These are phyloP conservation scores for Scenedesmus sp. DNA, from an alignment of 163 green algal species.

Conservation along the genomic window DNA sequence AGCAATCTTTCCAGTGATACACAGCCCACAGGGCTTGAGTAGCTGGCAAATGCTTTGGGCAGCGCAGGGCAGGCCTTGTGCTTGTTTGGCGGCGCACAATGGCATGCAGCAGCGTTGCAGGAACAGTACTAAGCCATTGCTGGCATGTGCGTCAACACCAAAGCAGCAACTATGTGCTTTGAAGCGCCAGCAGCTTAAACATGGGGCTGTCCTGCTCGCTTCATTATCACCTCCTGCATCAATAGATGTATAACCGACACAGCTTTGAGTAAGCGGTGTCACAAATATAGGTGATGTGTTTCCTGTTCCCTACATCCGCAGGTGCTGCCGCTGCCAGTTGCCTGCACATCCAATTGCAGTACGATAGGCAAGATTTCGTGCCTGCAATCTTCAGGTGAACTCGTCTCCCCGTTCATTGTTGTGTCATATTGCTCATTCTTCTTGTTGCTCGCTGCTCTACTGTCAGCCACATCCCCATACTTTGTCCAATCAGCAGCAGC, in stretches of 20 bases:
- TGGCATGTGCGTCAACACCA: too few relatives aligned
- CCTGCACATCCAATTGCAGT: not conserved
- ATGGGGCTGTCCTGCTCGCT: not conserved
- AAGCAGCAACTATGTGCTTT: not conserved
- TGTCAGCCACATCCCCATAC: not conserved
- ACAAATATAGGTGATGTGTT: not conserved
- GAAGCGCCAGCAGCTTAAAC: not conserved
- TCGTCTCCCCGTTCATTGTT: too few relatives aligned
- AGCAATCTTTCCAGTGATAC: not conserved
- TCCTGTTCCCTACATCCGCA: not conserved
- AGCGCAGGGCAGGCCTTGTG: too few relatives aligned
- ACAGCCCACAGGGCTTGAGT: too few relatives aligned
- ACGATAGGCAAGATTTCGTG: not conserved
- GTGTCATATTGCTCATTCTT: not conserved
- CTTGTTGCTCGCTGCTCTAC: not conserved
- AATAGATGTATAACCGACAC: too few relatives aligned
- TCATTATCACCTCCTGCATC: not conserved
- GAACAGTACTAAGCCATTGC: too few relatives aligned
- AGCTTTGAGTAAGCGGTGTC: too few relatives aligned
- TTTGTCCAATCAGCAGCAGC: too few relatives aligned
- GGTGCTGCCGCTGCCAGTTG: not conserved
- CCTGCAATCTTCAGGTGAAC: not conserved
- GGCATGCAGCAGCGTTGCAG: too few relatives aligned
- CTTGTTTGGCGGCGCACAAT: too few relatives aligned
- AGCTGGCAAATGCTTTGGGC: too few relatives aligned